Percentiles rank a stretch among this genome's conserved stretches.
phyloP scores from a whole-genome alignment of 495 filamentous ascomycete species.

The Neurospora sp. region DNA sequence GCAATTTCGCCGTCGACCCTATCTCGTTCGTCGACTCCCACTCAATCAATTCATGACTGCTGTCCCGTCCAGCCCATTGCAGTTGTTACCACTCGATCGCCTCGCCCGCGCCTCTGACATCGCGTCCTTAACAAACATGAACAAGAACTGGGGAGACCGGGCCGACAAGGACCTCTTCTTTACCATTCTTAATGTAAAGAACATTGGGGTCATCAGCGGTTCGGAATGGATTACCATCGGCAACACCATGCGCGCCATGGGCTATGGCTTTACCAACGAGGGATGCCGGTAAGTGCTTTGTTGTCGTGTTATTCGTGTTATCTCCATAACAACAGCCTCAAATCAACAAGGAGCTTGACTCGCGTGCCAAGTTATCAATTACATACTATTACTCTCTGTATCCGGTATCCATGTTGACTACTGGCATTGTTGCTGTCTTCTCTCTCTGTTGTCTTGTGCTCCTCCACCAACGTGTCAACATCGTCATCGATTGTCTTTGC shows the following conservation, averaged over 20 bases:
- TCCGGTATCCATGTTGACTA: not conserved
- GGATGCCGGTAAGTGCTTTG: slow-evolving; percentile 39
- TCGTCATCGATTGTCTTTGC: not conserved
- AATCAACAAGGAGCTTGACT: not conserved
- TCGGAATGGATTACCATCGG: slow-evolving; percentile 43
- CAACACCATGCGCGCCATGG: slow-evolving; percentile 38
- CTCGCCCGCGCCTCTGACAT: not conserved
- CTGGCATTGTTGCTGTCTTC: not conserved
- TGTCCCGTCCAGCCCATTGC: not conserved
- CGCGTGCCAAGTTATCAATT: not conserved
- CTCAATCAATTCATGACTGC: not conserved
- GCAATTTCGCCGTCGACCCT: slow-evolving; percentile 18
- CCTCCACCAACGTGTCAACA: not conserved
- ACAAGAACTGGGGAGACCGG: slow-evolving; percentile 45
- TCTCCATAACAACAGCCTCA: not conserved
- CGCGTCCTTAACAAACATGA: slow-evolving; percentile 21
- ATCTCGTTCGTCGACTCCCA: slow-evolving; percentile 8
- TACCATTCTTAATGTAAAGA: slow-evolving; percentile 44
- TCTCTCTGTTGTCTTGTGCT: not conserved
- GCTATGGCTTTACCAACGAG: slow-evolving; percentile 45
- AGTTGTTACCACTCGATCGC: not conserved
- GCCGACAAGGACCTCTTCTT: slow-evolving; percentile 46
- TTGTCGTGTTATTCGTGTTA: slow-evolving; percentile 1
- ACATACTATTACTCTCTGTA: not conserved
- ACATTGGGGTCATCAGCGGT: slow-evolving; percentile 44